These are phyloP conservation scores for Mrakia gelida DNA, from an alignment of 768 basidiomycete species.

Conservation along the genomic window DNA sequence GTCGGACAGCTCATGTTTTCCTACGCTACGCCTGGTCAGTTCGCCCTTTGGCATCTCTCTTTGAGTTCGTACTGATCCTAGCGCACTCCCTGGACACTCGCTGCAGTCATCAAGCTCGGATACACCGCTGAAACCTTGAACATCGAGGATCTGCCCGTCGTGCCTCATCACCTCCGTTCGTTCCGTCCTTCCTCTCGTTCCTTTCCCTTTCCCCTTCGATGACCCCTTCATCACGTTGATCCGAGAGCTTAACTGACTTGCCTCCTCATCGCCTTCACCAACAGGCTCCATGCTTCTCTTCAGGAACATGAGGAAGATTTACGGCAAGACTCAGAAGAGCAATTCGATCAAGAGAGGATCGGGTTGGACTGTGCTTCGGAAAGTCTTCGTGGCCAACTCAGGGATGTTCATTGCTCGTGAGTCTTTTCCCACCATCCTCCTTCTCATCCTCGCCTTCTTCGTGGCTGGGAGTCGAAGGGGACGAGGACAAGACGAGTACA, in stretches of 20 bases:
- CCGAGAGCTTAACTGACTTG: too few relatives aligned
- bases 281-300: constrained; percentile 38
- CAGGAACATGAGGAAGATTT: constrained; percentile 36
- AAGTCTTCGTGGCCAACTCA: constrained; percentile 40
- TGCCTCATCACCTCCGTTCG: constrained; percentile 66
- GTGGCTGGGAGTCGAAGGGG: too few relatives aligned
- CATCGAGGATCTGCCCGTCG: constrained; percentile 80
- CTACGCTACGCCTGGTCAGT: constrained; percentile 68
- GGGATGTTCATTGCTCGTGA: constrained; percentile 39
- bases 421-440: constrained; percentile 31
- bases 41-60: too few relatives aligned
- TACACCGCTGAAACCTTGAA: constrained; percentile 68
- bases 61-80: too few relatives aligned
- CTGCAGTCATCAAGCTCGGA: constrained; percentile 72
- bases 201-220: neutral
- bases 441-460: neutral
- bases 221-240: too few relatives aligned
- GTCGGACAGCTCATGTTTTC: constrained; percentile 66
- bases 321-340: constrained; percentile 38
- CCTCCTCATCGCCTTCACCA: too few relatives aligned
- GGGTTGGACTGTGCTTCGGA: constrained; percentile 42
- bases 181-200: neutral
- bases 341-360: constrained; percentile 20
- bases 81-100: too few relatives aligned
- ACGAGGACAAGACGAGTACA: too few relatives aligned